phyloP scores from a whole-genome alignment of 106 monocot genomes.

The Alisma plantagoaquatica region DNA sequence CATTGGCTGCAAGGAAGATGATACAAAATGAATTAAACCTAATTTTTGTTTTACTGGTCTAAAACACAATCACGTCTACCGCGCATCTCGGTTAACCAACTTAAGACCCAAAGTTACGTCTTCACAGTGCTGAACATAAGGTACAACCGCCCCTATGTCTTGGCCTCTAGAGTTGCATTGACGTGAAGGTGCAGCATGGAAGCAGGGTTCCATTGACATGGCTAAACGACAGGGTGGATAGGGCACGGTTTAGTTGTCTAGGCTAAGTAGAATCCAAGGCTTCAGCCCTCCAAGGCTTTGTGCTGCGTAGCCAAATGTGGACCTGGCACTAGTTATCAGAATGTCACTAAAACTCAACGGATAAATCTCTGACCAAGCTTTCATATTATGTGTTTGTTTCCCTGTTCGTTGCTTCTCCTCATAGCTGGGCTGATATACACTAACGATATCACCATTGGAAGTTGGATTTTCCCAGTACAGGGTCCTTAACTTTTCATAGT shows the following conservation, averaged over 20 bases:
- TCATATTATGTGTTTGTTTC: conserved; percentile 30
- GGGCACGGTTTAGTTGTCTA: conserved; percentile 12
- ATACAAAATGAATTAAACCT: no score
- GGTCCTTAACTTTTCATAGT: conserved; percentile 18
- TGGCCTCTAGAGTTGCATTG: conserved; percentile 27
- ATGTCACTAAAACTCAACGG: conserved; percentile 21
- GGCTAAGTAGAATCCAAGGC: conserved; percentile 26
- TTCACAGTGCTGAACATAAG: conserved; percentile 38
- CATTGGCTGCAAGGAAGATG: no score
- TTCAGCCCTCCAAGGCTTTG: conserved; percentile 27
- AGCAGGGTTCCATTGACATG: conserved; percentile 46
- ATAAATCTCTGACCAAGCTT: conserved; percentile 33
- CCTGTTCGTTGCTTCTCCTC: conserved; percentile 28
- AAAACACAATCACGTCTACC: no score
- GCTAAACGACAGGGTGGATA: conserved; percentile 17
- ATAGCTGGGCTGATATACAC: conserved; percentile 44
- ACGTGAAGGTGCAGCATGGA: conserved; percentile 33
- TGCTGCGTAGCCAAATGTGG: conserved; percentile 35
- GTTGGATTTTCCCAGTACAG: conserved; percentile 33
- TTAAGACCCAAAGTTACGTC: conserved; percentile 43
- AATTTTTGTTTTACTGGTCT: no score
- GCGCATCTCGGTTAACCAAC: conserved; percentile 36
- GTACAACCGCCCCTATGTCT: conserved; percentile 26
- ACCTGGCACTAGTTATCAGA: conserved; percentile 23
- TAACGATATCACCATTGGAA: conserved; percentile 28